These are phyloP conservation scores for Venturia asperata DNA, from an alignment of 2,329 filamentous ascomycete genomes.

Conservation along the genomic window DNA sequence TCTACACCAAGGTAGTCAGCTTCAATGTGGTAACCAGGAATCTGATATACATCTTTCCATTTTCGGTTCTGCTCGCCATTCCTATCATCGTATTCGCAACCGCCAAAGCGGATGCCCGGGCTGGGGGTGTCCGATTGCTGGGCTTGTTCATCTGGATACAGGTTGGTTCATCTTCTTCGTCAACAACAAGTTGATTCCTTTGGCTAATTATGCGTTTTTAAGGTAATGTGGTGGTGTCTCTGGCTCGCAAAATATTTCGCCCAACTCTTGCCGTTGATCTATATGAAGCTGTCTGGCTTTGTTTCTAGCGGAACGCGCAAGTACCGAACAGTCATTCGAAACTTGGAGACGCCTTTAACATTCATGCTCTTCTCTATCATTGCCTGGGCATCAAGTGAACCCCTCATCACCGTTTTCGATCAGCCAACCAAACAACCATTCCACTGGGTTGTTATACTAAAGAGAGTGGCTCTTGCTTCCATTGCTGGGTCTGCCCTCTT, in stretches of 20 bases:
- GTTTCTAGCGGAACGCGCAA: slow-evolving; percentile 20
- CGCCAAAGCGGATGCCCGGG: slow-evolving; percentile 25
- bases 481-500: slow-evolving; percentile 59
- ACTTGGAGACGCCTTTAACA: slow-evolving; percentile 19
- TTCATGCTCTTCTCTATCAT: slow-evolving; percentile 17
- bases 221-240: slow-evolving; percentile 13
- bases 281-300: slow-evolving; percentile 18
- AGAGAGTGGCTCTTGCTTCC: slow-evolving; percentile 48
- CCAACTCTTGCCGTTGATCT: slow-evolving; percentile 19
- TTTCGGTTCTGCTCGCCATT: slow-evolving; percentile 25
- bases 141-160: slow-evolving; percentile 63
- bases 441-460: slow-evolving; percentile 18
- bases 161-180: slow-evolving; percentile 30
- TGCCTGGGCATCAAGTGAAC: slow-evolving; percentile 13
- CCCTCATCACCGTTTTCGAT: slow-evolving; percentile 19
- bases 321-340: slow-evolving; percentile 17
- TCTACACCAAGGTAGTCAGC: slow-evolving; percentile 58
- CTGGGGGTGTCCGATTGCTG: slow-evolving; percentile 42
- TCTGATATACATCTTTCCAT: slow-evolving; percentile 20
- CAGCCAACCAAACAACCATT: neutral
- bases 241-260: slow-evolving; percentile 20
- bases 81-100: slow-evolving; percentile 49
- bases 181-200: too few relatives aligned
- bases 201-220: too few relatives aligned
- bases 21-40: slow-evolving; percentile 60